Evolutionary conservation across 1,139 yeast species (phyloP).

Genomic region (Yamadazyma buinensis): DNA sequence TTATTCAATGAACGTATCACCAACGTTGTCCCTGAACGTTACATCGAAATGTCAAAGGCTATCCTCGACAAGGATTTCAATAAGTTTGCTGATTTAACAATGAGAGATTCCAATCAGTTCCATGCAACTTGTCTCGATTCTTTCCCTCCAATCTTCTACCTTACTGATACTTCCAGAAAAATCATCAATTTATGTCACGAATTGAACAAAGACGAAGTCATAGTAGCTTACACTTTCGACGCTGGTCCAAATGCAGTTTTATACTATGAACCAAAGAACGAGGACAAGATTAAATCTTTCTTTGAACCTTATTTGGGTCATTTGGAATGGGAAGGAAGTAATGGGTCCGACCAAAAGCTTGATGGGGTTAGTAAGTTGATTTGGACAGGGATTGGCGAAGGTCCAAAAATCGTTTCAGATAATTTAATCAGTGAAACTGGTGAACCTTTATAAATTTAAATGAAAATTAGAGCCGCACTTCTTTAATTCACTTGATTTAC

Average conservation of each 20-base stretch:
- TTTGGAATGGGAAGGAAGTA: slow-evolving; percentile 8
- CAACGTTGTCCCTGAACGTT: slow-evolving; percentile 82
- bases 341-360: slow-evolving; percentile 29
- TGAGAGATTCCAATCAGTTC: slow-evolving; percentile 95
- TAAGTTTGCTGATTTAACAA: slow-evolving; percentile 82
- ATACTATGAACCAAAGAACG: slow-evolving; percentile 76
- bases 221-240: slow-evolving; percentile 96
- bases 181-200: slow-evolving; percentile 78
- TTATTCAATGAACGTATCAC: slow-evolving; percentile 74
- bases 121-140: slow-evolving; percentile 97
- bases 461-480: too few species aligned
- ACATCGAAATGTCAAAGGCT: slow-evolving; percentile 73
- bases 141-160: slow-evolving; percentile 90
- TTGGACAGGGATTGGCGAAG: slow-evolving; percentile 81
- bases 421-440: slow-evolving; percentile 49
- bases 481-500: too few species aligned
- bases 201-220: slow-evolving; percentile 61
- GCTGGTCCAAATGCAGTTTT: slow-evolving; percentile 99
- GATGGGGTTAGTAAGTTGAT: slow-evolving; percentile 79
- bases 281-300: slow-evolving; percentile 59
- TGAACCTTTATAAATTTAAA: too few species aligned
- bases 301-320: slow-evolving; percentile 21
- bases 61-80: slow-evolving; percentile 70
- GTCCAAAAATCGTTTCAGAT: slow-evolving; percentile 62
- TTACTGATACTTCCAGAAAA: slow-evolving; percentile 91